Evolutionary conservation across 2,329 filamentous ascomycete species (phyloP), one percentile per base, ranked within the genome.

Genomic region (Eutypella sp.): DNA sequence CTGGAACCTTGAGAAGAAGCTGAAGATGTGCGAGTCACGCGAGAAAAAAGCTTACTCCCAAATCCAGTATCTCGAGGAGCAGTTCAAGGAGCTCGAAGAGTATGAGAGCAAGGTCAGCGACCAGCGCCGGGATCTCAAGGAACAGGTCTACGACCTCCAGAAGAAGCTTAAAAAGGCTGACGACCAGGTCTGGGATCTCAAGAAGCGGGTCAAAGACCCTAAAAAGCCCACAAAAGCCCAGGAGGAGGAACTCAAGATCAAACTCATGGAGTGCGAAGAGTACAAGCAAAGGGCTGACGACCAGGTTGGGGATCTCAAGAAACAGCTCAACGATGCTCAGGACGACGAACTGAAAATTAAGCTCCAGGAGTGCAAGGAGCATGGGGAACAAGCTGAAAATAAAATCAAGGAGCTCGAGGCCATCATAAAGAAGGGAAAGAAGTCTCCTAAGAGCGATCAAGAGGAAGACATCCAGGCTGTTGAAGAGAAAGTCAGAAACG

Each of bases 1-100:
- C 40, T 11, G 38, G 7, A 15, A 43, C 16, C 46, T 50, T 16
- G 41, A 36, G 22, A 16, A 39, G 8, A 16, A 48, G 15, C 11
- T 42, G 5, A 27, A 41, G 6, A n/a, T n/a, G n/a, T n/a, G n/a
- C n/a, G n/a, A n/a, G n/a, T n/a, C n/a, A n/a, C n/a, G n/a, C n/a
- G n/a, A n/a, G 3, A 7, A 10, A 10, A 8, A 33, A 7, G 13
- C 29, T 29, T 7, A 27, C 25, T 20, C 4, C 15, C 24, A 41
- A 41, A 18, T 15, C 40, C 10, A 41, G 7, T 11, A 43, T 19
- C 46, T 50, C 19, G 41, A 36, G 22, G 20, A 39, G 8, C 15
- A 48, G 15, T 11, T 42, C 8, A 27, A 41, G 6, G n/a, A n/a
- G n/a, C n/a, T n/a, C n/a, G n/a, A n/a, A n/a, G n/a, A n/a, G n/a